Percentiles rank a stretch among this genome's conserved stretches.
Evolutionary conservation across 352 stramenopile genomes (phyloP).

Genomic region (Peronosclerospora sorghi): DNA sequence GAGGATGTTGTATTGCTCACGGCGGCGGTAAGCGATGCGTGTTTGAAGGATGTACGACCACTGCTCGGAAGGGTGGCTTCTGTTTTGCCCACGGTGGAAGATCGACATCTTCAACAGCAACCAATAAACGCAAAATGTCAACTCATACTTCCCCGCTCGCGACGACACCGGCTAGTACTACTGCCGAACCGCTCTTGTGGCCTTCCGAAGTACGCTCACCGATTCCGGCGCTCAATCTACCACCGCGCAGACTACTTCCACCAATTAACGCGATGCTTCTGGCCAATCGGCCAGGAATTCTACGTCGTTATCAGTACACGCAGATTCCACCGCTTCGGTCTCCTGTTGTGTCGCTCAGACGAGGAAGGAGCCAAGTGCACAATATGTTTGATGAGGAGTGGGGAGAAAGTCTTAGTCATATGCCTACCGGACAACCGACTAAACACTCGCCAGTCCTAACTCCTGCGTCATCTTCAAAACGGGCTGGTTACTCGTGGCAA

Average conservation of each 20-base stretch:
- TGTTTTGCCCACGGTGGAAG: slow-evolving; percentile 74
- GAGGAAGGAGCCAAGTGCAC: neutral
- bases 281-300: slow-evolving; percentile 14
- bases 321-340: slow-evolving; percentile 23
- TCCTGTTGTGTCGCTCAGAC: slow-evolving; percentile 6
- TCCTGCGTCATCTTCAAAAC: slow-evolving; percentile 6
- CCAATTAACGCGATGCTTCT: slow-evolving; percentile 22
- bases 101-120: slow-evolving; percentile 9
- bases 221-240: slow-evolving; percentile 18
- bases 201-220: slow-evolving; percentile 8
- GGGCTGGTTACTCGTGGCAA: slow-evolving; percentile 63
- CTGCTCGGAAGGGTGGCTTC: slow-evolving; percentile 63
- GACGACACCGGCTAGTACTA: slow-evolving; percentile 5
- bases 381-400: slow-evolving; percentile 4
- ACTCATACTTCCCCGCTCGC: slow-evolving; percentile 2
- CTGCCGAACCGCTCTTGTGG: slow-evolving; percentile 7
- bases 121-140: slow-evolving; percentile 9
- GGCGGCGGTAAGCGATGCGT: slow-evolving; percentile 74
- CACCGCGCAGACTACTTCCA: slow-evolving; percentile 19
- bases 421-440: too few relatives aligned
- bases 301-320: slow-evolving; percentile 4
- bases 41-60: slow-evolving; percentile 61
- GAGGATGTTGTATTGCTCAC: slow-evolving; percentile 75
- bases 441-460: too few relatives aligned
- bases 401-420: too few relatives aligned